These are phyloP conservation scores for Clathrospora elynae DNA, from an alignment of 2,329 filamentous ascomycete genomes.

Conservation along the genomic window DNA sequence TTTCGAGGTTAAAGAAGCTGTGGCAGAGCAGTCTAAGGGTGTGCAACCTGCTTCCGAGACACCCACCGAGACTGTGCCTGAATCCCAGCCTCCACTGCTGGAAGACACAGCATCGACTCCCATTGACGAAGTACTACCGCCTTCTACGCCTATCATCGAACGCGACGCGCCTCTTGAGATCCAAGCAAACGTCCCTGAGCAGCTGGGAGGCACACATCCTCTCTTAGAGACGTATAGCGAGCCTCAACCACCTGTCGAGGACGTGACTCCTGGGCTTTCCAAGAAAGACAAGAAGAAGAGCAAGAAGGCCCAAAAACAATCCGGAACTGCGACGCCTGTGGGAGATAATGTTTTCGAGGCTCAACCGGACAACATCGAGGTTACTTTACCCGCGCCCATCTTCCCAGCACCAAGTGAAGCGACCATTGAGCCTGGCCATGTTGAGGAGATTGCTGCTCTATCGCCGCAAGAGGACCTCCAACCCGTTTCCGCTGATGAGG, in stretches of 20 bases:
- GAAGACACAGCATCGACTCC: conserved; percentile 2
- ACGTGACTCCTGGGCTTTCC: conserved; percentile 17
- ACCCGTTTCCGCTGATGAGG: background rate
- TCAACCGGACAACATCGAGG: conserved; percentile 2
- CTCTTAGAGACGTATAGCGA: conserved; percentile 20
- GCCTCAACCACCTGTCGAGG: conserved; percentile 4
- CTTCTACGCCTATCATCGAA: background rate
- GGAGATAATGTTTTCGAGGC: conserved; percentile 12
- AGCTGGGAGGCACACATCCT: background rate
- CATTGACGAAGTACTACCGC: conserved; percentile 3
- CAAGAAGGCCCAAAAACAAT: conserved; percentile 32
- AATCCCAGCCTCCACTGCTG: background rate
- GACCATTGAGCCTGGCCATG: background rate
- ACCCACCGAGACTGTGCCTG: conserved; percentile 1
- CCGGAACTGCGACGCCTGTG: conserved; percentile 15
- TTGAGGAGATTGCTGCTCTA: background rate
- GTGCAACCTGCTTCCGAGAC: background rate
- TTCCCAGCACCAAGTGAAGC: too few relatives aligned
- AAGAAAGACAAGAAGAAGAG: conserved; percentile 33
- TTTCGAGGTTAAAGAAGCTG: conserved; percentile 2
- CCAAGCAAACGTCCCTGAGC: conserved; percentile 6
- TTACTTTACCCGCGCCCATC: background rate
- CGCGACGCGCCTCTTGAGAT: conserved; percentile 1
- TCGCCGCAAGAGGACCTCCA: conserved; percentile 1
- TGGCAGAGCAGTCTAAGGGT: background rate